phyloP scores from a whole-genome alignment of 805 yeast species.

The Kodamaea nitidulidarum region DNA sequence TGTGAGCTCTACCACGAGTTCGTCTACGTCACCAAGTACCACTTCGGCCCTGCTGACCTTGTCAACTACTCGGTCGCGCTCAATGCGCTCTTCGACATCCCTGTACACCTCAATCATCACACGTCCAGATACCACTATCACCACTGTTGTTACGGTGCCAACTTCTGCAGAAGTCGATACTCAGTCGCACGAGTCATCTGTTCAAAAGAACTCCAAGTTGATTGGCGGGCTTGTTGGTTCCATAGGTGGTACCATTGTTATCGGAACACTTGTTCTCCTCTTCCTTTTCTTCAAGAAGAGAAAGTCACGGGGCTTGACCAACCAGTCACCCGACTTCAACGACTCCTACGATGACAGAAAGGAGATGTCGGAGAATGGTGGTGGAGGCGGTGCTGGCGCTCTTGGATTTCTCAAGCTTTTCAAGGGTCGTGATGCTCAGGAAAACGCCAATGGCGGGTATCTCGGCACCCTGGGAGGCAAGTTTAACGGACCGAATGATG shows the following conservation, averaged over 20 bases:
- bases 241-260: constrained; percentile 42
- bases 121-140: constrained; percentile 34
- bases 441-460: constrained; percentile 6
- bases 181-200: constrained; percentile 11
- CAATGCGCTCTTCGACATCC: constrained; percentile 7
- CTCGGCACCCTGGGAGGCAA: constrained; percentile 6
- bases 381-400: constrained; percentile 10
- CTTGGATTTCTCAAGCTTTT: constrained; percentile 10
- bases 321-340: constrained; percentile 43
- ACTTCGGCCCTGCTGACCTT: constrained; percentile 11
- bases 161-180: constrained; percentile 24
- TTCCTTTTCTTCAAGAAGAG: constrained; percentile 34
- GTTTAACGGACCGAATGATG: constrained; percentile 6
- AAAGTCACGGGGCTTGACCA: constrained; percentile 25
- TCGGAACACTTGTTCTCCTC: constrained; percentile 33
- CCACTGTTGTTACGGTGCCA: constrained; percentile 37
- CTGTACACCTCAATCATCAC: constrained; percentile 20
- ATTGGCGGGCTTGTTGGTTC: constrained; percentile 47
- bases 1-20: background rate
- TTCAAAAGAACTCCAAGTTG: constrained; percentile 29
- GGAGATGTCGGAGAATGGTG: constrained; percentile 12
- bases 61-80: constrained; percentile 1
- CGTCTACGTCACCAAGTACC: constrained; percentile 1
- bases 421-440: constrained; percentile 2
- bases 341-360: constrained; percentile 20